Conservation (phyloP, 768 basidiomycete species). For the Trametes villosa region DNA sequence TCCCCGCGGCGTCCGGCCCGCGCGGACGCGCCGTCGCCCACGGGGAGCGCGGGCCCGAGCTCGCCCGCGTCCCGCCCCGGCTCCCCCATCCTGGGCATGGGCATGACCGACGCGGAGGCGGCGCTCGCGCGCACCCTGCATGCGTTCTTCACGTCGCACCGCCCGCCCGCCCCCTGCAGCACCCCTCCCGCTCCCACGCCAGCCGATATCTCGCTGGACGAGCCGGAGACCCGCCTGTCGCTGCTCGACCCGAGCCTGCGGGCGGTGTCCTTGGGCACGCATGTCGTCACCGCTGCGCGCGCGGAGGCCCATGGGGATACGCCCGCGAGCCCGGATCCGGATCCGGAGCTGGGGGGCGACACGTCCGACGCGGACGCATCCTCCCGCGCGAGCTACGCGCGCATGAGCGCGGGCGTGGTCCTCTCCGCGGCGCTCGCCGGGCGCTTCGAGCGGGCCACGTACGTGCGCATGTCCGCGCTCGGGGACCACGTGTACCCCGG, state of each 20-base stretch:
- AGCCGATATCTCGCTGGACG: not conserved
- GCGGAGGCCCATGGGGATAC: not conserved
- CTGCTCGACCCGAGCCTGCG: constrained; percentile 15
- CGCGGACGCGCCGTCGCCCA: no score
- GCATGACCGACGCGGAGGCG: not conserved
- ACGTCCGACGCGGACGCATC: no score
- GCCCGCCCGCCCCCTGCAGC: not conserved
- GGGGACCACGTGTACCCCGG: no score
- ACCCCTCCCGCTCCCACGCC: no score
- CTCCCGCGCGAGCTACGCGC: no score
- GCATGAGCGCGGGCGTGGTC: not conserved
- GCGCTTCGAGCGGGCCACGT: not conserved
- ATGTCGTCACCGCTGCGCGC: constrained; percentile 6
- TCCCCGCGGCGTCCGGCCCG: constrained; percentile 13
- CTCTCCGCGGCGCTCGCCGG: not conserved
- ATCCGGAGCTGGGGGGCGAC: not conserved
- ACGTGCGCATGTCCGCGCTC: not conserved
- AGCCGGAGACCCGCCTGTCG: not conserved
- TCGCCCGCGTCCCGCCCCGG: not conserved
- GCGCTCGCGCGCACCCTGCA: not conserved
- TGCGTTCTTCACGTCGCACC: not conserved
- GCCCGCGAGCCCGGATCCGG: not conserved
- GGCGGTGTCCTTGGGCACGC: not conserved
- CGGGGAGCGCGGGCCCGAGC: not conserved
- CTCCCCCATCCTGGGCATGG: not conserved